Evolutionary conservation across 2,329 filamentous ascomycete genomes (phyloP), one percentile per base, ranked within the genome.

Genomic region (Ophiostoma pallidulum): DNA sequence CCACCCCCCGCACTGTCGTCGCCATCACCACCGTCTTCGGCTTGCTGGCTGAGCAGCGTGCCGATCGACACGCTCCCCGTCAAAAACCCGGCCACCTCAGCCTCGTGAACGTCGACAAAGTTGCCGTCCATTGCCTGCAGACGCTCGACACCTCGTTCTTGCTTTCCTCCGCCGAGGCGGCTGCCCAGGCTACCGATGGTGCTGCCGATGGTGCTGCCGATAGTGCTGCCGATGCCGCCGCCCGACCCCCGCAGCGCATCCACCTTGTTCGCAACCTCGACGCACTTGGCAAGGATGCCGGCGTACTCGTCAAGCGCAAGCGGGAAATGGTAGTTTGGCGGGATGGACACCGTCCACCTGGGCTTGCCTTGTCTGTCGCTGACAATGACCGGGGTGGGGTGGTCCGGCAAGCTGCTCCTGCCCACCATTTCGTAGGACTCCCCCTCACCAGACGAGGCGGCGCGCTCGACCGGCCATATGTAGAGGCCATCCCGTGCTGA

Each of bases 311-410:
- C 64, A 18, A 77, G 73, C 0, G 71, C 64, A 3, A 92, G 63
- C 1, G 87, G 87, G 51, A 91, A 91, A 4, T 71, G 68, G 39
- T 73, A 69, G 49, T 72, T 73, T 7, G 73, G 69, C 1, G 87
- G 87, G 32, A 94, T 89, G 2, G 79, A 88, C 10, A 94, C 76
- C 0, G 87, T 92, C 88, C 88, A 94, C 60, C 77, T 82, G 10
- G 79, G 70, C 44, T 72, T 74, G 3, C 83, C 84, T 38, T 71
- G 69, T 22, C 69, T 66, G 63, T 89, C 84, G 13, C 73, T 77
- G 39, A 90, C 71, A 6, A 86, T 73, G 18, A 92, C 72, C 0
- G 86, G 84, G 0, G 82, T 84, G 0, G 86, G 82, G 52, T 85
- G 80, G 24, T 82, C 73, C 0, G 86, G 85, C n/a, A 88, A 63